Base-by-base conservation (phyloP, 179 eudicot genomes). In the Carnegiea gigantea region DNA sequence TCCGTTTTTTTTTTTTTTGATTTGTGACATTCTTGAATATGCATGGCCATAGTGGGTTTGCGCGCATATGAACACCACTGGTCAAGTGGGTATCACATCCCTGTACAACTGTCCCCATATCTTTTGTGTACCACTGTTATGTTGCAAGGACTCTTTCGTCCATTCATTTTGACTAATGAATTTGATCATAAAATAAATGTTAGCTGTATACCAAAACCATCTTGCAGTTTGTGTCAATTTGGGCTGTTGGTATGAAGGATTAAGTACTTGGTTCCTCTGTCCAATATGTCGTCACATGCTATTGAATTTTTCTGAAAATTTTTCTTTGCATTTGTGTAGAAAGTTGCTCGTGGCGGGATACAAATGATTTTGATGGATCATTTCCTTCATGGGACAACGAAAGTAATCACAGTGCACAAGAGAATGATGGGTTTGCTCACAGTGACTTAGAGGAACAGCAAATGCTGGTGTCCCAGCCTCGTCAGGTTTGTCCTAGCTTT, bases 391-490 rank as follows among this genome's bases (percentile, higher is more conserved):
- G 85, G 85, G 85, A 78, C 75, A 73, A 83, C n/a, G 82, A 73
- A 79, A 67, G 80, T 74, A 67, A 26, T 67, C 74, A 23, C 24
- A 73, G 81, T 83, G 85, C 76, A 43, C 76, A 68, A 36, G 81
- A 70, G 28, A 38, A 78, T 67, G 82, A 83, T 78, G 85, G 78
- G 24, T 78, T 57, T 82, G 82, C 73, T 74, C 79, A 79, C 26
- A 83, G 85, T 75, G 85, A 83, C 24, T n/a, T 49, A 8, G 85
- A 83, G 57, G 82, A 75, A 12, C 78, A 64, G 26, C 77, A 75
- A 71, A 64, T 65, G 40, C 76, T 83, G 70, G 70, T 83, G 73
- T 83, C 85, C n/a, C 85, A 83, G 78, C 85, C 85, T 83, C 85
- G 85, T 43, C 85, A 83, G 85, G 85, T 83, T 72, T 59, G 78